Base-by-base conservation (phyloP, 192 early-diverging fungal species). In the Linnemannia hyalina region DNA sequence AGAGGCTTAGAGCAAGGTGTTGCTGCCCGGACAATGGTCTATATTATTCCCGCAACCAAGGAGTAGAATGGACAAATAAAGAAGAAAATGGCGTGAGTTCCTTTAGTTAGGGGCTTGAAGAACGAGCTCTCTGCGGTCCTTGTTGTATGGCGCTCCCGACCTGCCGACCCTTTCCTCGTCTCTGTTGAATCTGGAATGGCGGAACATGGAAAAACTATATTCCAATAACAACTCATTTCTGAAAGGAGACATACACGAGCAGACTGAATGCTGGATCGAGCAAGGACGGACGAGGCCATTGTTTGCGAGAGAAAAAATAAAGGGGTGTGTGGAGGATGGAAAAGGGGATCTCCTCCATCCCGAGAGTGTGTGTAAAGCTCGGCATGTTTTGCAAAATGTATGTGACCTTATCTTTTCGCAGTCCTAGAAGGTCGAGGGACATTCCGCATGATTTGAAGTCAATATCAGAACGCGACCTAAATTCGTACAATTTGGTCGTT, bases 201-300 rank as follows among this genome's bases (percentile, higher is more conserved):
- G 49, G 22, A 3, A 15, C 16, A 49, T 15, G 23, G n/a, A 22
- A 49, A 0, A 74, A 26, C 29, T 32, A 40, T 76, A 46, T 65
- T 32, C 60, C 60, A 65, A 29, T 11, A 35, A 57, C 52, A 26
- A 57, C 47, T 1, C 2, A 16, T 15, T 54, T 5, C 26, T n/a
- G n/a, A 7, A 35, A 41, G 20, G 22, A 32, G 44, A 82, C 82
- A 41, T 83, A 83, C 82, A 41, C 82, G 82, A 55, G 55, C 60
- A 73, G 76, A 57, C 52, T 83, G 82, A 63, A 80, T 54, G 35
- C 63, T 44, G 23, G 82, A 75, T 74, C 82, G 78, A 52, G 82
- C 74, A 15, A 83, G 22, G 74, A 85, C 22, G 6, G 74, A 74
- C 20, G 69, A 26, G 44, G 68, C 74, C 82, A 85, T 72, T 54